phyloP scores from a whole-genome alignment of 768 basidiomycete genomes.

The Rhizopogon roseolus region DNA sequence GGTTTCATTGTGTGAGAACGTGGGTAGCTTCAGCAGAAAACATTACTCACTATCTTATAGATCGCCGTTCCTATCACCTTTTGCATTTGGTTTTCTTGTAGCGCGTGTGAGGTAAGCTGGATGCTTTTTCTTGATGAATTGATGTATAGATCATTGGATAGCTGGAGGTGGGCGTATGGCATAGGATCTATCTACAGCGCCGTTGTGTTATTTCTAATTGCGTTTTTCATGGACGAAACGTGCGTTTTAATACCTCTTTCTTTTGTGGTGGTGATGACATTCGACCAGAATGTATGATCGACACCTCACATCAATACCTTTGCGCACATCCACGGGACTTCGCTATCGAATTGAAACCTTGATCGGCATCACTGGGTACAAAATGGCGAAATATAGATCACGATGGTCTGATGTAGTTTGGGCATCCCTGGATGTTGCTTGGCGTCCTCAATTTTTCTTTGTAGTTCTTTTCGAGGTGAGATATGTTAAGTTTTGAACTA shows the following conservation, averaged over 20 bases:
- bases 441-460: conserved; percentile 45
- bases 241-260: conserved; percentile 11
- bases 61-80: conserved; percentile 24
- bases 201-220: conserved; percentile 41
- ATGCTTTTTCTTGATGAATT: not conserved
- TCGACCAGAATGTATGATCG: conserved; percentile 43
- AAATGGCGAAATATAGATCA: conserved; percentile 40
- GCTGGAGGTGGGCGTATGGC: conserved; percentile 50
- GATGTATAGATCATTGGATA: conserved; percentile 7
- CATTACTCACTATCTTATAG: conserved; percentile 31
- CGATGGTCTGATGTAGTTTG: conserved; percentile 32
- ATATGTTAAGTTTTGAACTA: not conserved
- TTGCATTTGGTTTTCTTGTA: conserved; percentile 24
- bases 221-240: conserved; percentile 48
- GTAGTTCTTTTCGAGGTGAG: conserved; percentile 35
- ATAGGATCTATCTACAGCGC: conserved; percentile 44
- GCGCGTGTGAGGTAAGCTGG: conserved; percentile 16
- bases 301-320: conserved; percentile 13
- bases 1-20: conserved; percentile 49
- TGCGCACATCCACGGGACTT: conserved; percentile 24
- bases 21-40: conserved; percentile 26
- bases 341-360: conserved; percentile 42
- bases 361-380: conserved; percentile 42
- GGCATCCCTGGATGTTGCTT: conserved; percentile 35
- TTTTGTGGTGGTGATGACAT: not conserved